Conservation (phyloP, 2,329 filamentous ascomycete species). For the Aspergillus alliaceus region DNA sequence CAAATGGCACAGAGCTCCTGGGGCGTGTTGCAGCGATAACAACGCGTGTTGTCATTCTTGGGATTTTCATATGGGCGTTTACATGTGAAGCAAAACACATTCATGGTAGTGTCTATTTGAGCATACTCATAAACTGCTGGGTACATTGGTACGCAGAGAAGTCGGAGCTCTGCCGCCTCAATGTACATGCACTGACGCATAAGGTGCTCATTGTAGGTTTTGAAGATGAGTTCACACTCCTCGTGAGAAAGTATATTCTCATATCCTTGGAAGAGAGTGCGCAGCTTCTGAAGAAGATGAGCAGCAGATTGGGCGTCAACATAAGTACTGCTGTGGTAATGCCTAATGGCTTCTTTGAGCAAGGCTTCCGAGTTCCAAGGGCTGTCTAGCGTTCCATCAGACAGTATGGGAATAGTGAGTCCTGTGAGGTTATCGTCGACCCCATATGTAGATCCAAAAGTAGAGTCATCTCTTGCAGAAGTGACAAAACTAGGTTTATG, state of each 20-base stretch:
- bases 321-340: conserved; percentile 39
- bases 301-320: conserved; percentile 43
- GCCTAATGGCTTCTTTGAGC: conserved; percentile 39
- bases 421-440: conserved; percentile 22
- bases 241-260: conserved; percentile 40
- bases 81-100: conserved; percentile 57
- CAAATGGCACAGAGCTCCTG: conserved; percentile 45
- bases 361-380: conserved; percentile 43
- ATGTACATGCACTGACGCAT: conserved; percentile 44
- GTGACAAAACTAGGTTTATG: not conserved
- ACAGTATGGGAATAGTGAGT: conserved; percentile 32
- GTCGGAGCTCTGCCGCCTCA: conserved; percentile 57
- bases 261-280: conserved; percentile 38
- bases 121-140: conserved; percentile 59
- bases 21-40: conserved; percentile 49
- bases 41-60: conserved; percentile 48
- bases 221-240: conserved; percentile 57
- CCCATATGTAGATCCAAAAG: conserved; percentile 11
- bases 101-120: conserved; percentile 54
- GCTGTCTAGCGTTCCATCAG: conserved; percentile 30
- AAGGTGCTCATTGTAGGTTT: conserved; percentile 59
- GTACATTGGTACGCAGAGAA: conserved; percentile 55
- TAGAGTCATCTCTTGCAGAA: not conserved
- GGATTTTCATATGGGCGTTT: conserved; percentile 56
- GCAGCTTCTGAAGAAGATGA: conserved; percentile 42